phyloP scores from a whole-genome alignment of 2,329 filamentous ascomycete genomes.

The Knoxdaviesia capensis region DNA sequence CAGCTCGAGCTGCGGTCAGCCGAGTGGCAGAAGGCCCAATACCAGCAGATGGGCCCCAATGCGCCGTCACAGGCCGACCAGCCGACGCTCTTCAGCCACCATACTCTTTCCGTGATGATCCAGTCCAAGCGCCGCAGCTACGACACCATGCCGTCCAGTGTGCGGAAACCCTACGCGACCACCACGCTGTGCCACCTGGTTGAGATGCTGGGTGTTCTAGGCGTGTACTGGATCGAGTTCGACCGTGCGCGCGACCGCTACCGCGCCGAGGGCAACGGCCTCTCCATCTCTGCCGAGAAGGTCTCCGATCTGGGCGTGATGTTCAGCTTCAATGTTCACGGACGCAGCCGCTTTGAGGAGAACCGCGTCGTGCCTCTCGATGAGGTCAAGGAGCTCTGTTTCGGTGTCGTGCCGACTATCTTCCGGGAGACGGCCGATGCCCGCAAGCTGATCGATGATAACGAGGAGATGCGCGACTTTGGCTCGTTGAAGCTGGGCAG shows the following conservation, averaged over 20 bases:
- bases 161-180: slow-evolving; percentile 29
- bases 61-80: slow-evolving; percentile 8
- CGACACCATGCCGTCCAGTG: slow-evolving; percentile 27
- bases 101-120: slow-evolving; percentile 23
- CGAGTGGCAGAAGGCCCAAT: slow-evolving; percentile 22
- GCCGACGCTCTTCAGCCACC: slow-evolving; percentile 9
- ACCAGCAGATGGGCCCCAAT: slow-evolving; percentile 7
- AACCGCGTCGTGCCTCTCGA: slow-evolving; percentile 32
- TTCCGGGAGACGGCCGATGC: slow-evolving; percentile 20
- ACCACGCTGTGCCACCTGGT: slow-evolving; percentile 34
- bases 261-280: slow-evolving; percentile 34
- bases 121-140: slow-evolving; percentile 26
- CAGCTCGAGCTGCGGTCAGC: slow-evolving; percentile 25
- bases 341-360: slow-evolving; percentile 23
- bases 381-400: slow-evolving; percentile 32
- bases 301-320: slow-evolving; percentile 29
- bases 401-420: slow-evolving; percentile 34
- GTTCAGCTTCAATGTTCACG: slow-evolving; percentile 31
- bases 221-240: slow-evolving; percentile 39
- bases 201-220: slow-evolving; percentile 31
- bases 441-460: slow-evolving; percentile 16
- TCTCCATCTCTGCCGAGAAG: slow-evolving; percentile 24
- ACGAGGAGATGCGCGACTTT: slow-evolving; percentile 20
- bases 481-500: slow-evolving; percentile 26
- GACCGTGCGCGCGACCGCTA: slow-evolving; percentile 28